Conservation (phyloP, 176 grass and related monocot species). For the Aegilops bicornis region DNA sequence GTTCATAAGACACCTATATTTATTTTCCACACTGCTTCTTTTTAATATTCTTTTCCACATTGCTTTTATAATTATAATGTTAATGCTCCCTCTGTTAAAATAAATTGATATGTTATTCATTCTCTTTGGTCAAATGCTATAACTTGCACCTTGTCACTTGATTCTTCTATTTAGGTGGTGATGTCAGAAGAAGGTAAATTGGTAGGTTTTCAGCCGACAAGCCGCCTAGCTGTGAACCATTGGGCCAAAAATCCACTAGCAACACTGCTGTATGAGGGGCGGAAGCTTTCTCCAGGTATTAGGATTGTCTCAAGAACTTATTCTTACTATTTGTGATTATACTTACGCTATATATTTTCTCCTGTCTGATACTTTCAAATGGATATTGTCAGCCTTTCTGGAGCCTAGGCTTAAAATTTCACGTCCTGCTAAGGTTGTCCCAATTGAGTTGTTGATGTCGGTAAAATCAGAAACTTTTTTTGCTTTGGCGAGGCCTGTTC, state of each 20-base stretch:
- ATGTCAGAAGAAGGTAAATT: conserved; percentile 77
- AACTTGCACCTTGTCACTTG: background rate
- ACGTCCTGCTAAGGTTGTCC: conserved; percentile 48
- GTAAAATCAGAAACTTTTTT: conserved; percentile 66
- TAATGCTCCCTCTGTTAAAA: background rate
- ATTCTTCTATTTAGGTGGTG: conserved; percentile 58
- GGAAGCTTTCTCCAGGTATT: conserved; percentile 66
- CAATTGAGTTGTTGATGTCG: conserved; percentile 69
- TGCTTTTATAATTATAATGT: conserved; percentile 15
- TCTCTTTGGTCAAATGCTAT: background rate
- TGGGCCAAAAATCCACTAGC: conserved; percentile 82
- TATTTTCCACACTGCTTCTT: background rate
- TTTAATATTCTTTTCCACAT: background rate
- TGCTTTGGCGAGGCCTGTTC: conserved; percentile 66
- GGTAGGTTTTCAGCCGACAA: conserved; percentile 92
- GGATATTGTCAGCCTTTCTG: conserved; percentile 52
- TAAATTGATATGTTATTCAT: background rate
- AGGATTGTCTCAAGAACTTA: background rate
- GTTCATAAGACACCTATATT: background rate
- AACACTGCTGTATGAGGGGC: conserved; percentile 53
- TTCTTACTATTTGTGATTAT: conserved; percentile 5
- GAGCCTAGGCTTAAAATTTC: conserved; percentile 80
- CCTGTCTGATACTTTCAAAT: conserved; percentile 24
- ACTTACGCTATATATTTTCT: background rate
- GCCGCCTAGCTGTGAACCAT: conserved; percentile 57